Evolutionary conservation across 2,329 filamentous ascomycete genomes (phyloP).

Genomic region (Huntiella savannae): DNA sequence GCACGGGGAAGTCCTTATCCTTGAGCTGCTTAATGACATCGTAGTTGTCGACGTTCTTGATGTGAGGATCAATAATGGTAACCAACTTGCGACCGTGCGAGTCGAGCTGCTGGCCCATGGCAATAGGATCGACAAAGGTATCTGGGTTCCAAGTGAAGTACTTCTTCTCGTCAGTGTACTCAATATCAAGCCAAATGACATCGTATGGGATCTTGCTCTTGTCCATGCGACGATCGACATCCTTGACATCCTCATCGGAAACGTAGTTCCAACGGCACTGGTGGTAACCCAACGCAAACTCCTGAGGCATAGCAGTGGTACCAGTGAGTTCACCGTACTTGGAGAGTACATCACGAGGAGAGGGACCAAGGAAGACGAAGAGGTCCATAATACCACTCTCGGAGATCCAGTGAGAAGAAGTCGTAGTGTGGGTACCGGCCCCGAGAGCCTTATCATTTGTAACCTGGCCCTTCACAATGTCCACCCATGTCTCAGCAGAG

Average conservation of each 20-base stretch:
- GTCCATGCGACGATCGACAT: conserved; percentile 92
- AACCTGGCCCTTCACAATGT: conserved; percentile 66
- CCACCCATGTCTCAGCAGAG: conserved; percentile 90
- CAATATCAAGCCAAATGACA: conserved; percentile 96
- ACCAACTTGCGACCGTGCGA: conserved; percentile 77
- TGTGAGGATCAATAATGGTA: conserved; percentile 88
- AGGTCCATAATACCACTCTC: conserved; percentile 78
- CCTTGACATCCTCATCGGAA: conserved; percentile 88
- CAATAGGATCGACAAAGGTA: conserved; percentile 67
- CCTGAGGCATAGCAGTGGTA: conserved; percentile 74
- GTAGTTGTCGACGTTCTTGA: conserved; percentile 79
- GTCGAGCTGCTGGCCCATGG: conserved; percentile 77
- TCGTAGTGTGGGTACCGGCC: conserved; percentile 48
- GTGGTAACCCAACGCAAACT: conserved; percentile 84
- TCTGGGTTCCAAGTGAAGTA: conserved; percentile 95
- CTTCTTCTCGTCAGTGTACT: conserved; percentile 92
- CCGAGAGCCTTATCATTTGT: conserved; percentile 64
- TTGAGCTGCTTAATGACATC: conserved; percentile 61
- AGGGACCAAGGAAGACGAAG: conserved; percentile 85
- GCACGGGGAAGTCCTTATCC: conserved; percentile 63
- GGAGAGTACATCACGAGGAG: conserved; percentile 61
- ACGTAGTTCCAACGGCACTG: conserved; percentile 99
- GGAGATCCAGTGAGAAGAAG: conserved; percentile 91
- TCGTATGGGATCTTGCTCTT: conserved; percentile 92
- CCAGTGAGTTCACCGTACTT: conserved; percentile 82